Base-by-base conservation (phyloP, 2,329 filamentous ascomycete species). In the Penicillium sp. region DNA sequence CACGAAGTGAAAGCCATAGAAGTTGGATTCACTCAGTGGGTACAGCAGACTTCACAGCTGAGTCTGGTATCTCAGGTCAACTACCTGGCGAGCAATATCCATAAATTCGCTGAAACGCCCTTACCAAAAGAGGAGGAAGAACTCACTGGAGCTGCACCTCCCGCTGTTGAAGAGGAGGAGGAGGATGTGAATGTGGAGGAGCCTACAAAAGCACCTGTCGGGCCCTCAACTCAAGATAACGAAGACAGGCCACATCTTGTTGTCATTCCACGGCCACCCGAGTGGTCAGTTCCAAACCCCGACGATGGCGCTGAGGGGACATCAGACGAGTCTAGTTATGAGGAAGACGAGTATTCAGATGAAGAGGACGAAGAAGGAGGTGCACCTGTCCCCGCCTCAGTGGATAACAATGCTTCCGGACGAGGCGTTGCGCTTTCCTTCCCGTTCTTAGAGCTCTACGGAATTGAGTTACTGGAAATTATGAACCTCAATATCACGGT, bases 391-490 rank as follows among this genome's bases (percentile, higher is more conserved):
- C 67, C 70, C 33, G 61, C 63, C 30, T 50, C 67, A n/a, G 56
- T 72, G 7, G 69, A 74, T 4, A 74, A 51, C 33, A 51, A 75
- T 26, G 76, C 77, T 1, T 70, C 78, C 2, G 88, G 91, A 66
- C 79, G 81, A 50, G 90, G 90, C 25, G 88, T 90, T n/a, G 84
- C 89, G 51, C 79, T 95, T 8, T 90, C 87, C 0, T 91, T 94
- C 64, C 90, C 91, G 0, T 85, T 82, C 26, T 77, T 94, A 55
- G 89, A 93, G 65, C 81, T 95, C 2, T 82, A 90, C 67, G 84
- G 87, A 36, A 87, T 94, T 57, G 90, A 94, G 67, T 74, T 94
- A 2, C 78, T 95, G 9, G 85, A 92, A 63, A 73, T 93, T 1
- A 77, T 81, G 0, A 79, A 83, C 25, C 76, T 94, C 31, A 86